Evolutionary conservation across 768 basidiomycete genomes (phyloP).

Genomic region (Crepidotus variabilis): DNA sequence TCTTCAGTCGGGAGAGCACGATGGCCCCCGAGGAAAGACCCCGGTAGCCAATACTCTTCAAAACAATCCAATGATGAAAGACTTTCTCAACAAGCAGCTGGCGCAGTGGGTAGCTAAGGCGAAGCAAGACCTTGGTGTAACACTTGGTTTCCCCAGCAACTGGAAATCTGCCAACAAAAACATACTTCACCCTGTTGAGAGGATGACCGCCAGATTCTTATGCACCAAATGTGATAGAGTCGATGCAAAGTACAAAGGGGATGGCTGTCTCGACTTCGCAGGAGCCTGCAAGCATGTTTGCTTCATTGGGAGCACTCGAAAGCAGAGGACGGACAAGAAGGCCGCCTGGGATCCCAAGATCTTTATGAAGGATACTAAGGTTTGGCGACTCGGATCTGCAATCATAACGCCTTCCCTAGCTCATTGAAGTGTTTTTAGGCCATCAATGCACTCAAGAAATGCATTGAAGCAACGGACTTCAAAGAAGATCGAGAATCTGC

Average conservation of each 20-base stretch:
- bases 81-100: conserved; percentile 32
- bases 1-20: conserved; percentile 26
- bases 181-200: conserved; percentile 50
- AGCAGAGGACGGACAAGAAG: conserved; percentile 17
- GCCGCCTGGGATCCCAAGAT: conserved; percentile 42
- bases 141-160: conserved; percentile 42
- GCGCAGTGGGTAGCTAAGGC: conserved; percentile 45
- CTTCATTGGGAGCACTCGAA: conserved; percentile 22
- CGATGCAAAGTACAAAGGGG: conserved; percentile 26
- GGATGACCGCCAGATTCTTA: conserved; percentile 54
- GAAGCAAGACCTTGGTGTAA: conserved; percentile 35
- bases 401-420: background rate
- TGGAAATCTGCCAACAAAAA: conserved; percentile 49
- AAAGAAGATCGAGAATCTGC: conserved; percentile 27
- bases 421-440: conserved; percentile 33
- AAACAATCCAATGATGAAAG: conserved; percentile 20
- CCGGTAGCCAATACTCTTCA: conserved; percentile 16
- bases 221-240: conserved; percentile 49
- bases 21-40: conserved; percentile 1
- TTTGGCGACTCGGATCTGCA: conserved; percentile 15
- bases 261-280: conserved; percentile 50
- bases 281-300: conserved; percentile 63
- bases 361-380: conserved; percentile 62
- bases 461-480: conserved; percentile 27
- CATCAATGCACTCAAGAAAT: conserved; percentile 34